A percentile compares a stretch with the other conserved stretches of the same genome.
Conservation (phyloP, 768 basidiomycete genomes). For the Rubroboletus pulcherrimus region DNA sequence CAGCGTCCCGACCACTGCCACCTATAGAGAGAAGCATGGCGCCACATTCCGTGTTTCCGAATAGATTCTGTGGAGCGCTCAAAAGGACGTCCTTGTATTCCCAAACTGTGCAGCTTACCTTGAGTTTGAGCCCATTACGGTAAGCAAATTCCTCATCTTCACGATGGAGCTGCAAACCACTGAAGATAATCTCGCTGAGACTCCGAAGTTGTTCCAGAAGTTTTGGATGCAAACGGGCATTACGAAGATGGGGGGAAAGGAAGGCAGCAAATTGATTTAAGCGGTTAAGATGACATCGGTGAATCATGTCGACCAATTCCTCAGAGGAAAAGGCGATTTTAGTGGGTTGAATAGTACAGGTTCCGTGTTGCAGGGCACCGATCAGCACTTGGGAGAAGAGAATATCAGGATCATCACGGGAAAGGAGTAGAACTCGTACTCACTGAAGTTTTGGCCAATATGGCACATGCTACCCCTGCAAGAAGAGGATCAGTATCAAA, state of each 20-base stretch:
- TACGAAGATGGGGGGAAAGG: constrained; percentile 59
- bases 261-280: constrained; percentile 73
- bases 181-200: constrained; percentile 63
- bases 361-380: constrained; percentile 66
- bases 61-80: constrained; percentile 54
- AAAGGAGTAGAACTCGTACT: constrained; percentile 31
- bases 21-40: constrained; percentile 63
- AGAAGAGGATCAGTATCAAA: constrained; percentile 33
- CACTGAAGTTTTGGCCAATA: constrained; percentile 74
- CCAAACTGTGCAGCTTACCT: constrained; percentile 40
- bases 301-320: constrained; percentile 71
- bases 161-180: constrained; percentile 56
- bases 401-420: constrained; percentile 19
- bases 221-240: constrained; percentile 55
- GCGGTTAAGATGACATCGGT: constrained; percentile 63
- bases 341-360: constrained; percentile 71
- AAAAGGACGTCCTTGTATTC: constrained; percentile 17
- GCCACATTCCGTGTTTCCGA: constrained; percentile 80
- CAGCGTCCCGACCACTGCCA: constrained; percentile 46
- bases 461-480: constrained; percentile 81
- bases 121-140: constrained; percentile 58
- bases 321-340: constrained; percentile 59
- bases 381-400: constrained; percentile 48
- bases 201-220: constrained; percentile 52
- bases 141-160: constrained; percentile 75